A percentile compares a stretch with the other conserved stretches of the same genome.
These are phyloP conservation scores for Penicillium hordei DNA, from an alignment of 2,329 filamentous ascomycete genomes.

Conservation along the genomic window DNA sequence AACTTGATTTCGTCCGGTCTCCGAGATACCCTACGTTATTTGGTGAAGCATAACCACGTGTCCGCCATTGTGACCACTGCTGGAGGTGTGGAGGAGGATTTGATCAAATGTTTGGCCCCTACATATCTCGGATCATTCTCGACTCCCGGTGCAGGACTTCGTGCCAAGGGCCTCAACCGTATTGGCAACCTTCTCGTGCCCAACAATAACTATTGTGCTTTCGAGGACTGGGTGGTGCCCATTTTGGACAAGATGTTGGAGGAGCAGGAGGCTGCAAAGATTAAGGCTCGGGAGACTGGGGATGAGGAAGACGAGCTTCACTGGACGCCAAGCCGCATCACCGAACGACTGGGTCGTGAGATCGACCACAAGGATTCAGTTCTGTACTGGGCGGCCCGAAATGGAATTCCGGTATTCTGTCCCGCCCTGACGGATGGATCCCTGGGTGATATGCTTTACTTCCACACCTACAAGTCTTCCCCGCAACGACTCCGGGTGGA, in stretches of 20 bases:
- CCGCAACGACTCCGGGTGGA: conserved; percentile 81
- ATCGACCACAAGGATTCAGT: conserved; percentile 91
- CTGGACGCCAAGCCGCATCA: conserved; percentile 95
- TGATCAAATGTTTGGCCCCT: conserved; percentile 95
- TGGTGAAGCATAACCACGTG: conserved; percentile 89
- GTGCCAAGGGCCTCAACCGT: conserved; percentile 84
- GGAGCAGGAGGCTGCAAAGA: conserved; percentile 81
- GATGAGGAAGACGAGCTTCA: conserved; percentile 65
- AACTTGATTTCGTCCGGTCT: conserved; percentile 97
- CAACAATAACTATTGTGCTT: conserved; percentile 95
- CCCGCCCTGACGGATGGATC: conserved; percentile 94
- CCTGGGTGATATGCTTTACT: conserved; percentile 96
- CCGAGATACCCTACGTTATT: conserved; percentile 84
- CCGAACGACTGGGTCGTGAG: conserved; percentile 84
- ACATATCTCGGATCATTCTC: conserved; percentile 91
- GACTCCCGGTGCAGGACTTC: conserved; percentile 72
- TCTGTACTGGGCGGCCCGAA: conserved; percentile 97
- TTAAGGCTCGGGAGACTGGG: conserved; percentile 46
- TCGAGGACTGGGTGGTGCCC: conserved; percentile 96
- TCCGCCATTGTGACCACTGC: conserved; percentile 93
- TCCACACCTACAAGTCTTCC: conserved; percentile 90
- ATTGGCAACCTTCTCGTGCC: conserved; percentile 96
- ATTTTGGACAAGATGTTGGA: conserved; percentile 92
- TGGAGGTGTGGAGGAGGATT: conserved; percentile 92
- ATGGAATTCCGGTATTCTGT: conserved; percentile 95